Evolutionary conservation across 106 monocot genomes (phyloP), one percentile per base, ranked within the genome.

Genomic region (Platanthera zijinensis): DNA sequence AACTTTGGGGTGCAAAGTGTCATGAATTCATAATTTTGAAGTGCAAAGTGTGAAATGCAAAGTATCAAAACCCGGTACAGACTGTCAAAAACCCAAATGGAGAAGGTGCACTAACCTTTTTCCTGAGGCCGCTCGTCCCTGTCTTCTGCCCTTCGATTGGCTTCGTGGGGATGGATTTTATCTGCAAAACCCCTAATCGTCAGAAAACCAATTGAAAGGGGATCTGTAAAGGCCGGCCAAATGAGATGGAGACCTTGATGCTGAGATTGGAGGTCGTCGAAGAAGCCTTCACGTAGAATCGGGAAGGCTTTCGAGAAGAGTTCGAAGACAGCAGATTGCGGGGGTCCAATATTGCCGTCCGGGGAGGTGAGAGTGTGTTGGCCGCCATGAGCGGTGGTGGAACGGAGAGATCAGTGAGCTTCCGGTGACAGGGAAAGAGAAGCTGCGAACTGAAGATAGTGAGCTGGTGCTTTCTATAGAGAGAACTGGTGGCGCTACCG

Each of bases 71-170:
- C 25, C 25, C 25, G 25, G 25, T 25, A 25, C 25, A 25, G 0
- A 25, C 0, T 25, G 25, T 25, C 25, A 25, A 25, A 25, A 25
- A 25, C 25, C 25, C 25, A 25, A 66, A 32, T 66, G 25, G 48
- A 47, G 71, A 76, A 75, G 48, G 2, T 8, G 39, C 57, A 51
- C 69, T 2, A 12, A 85, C 97, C 92, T 99, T 99, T 82, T 99
- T 99, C 72, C 99, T 76, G 46, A 99, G 82, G 1, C 99, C 99
- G 61, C 99, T 99, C 4, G 99, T 99, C 19, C 99, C 99, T 0
- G 99, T 99, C 85, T 99, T 99, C 86, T 99, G 99, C 73, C 99
- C 99, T 76, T 99, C 99, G 25, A 87, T 83, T 11, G 99, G 94
- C 74, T 88, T 99, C 10, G 99, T 94, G 14, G 99, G 90, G 5